These are phyloP conservation scores for Lipomyces starkeyi DNA, from an alignment of 805 yeast genomes.

Conservation along the genomic window DNA sequence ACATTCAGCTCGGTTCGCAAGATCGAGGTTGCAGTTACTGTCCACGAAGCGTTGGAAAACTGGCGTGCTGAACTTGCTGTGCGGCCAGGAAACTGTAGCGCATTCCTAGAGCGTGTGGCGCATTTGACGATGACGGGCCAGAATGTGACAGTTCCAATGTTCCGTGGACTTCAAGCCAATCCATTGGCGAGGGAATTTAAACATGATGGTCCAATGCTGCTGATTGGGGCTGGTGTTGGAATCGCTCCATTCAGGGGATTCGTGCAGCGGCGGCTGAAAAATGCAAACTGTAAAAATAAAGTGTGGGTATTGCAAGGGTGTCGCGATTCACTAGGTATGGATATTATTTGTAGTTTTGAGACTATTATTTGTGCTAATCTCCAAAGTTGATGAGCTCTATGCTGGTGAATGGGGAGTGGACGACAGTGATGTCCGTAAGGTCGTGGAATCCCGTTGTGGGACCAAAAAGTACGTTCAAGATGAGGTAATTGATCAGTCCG, in stretches of 20 bases:
- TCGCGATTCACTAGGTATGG: slow-evolving; percentile 38
- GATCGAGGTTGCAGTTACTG: slow-evolving; percentile 42
- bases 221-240: slow-evolving; percentile 44
- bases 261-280: slow-evolving; percentile 42
- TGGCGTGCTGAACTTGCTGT: slow-evolving; percentile 31
- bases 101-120: slow-evolving; percentile 38
- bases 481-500: slow-evolving; percentile 38
- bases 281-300: slow-evolving; percentile 40
- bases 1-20: slow-evolving; percentile 11
- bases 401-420: slow-evolving; percentile 43
- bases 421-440: slow-evolving; percentile 37
- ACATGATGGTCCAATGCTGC: slow-evolving; percentile 43
- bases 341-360: neutral
- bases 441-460: slow-evolving; percentile 42
- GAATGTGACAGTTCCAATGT: slow-evolving; percentile 36
- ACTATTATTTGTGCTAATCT: neutral
- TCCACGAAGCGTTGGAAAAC: slow-evolving; percentile 38
- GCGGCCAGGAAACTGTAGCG: slow-evolving; percentile 40
- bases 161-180: slow-evolving; percentile 42
- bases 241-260: slow-evolving; percentile 43
- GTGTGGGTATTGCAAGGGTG: slow-evolving; percentile 44
- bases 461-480: slow-evolving; percentile 41
- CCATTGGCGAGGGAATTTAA: slow-evolving; percentile 42
- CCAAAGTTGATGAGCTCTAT: slow-evolving; percentile 40
- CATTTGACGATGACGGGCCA: slow-evolving; percentile 20